Percentiles rank a stretch among this genome's conserved stretches.
Evolutionary conservation across 2,329 filamentous ascomycete species (phyloP).

Genomic region (Colletotrichum neosansevieriae): DNA sequence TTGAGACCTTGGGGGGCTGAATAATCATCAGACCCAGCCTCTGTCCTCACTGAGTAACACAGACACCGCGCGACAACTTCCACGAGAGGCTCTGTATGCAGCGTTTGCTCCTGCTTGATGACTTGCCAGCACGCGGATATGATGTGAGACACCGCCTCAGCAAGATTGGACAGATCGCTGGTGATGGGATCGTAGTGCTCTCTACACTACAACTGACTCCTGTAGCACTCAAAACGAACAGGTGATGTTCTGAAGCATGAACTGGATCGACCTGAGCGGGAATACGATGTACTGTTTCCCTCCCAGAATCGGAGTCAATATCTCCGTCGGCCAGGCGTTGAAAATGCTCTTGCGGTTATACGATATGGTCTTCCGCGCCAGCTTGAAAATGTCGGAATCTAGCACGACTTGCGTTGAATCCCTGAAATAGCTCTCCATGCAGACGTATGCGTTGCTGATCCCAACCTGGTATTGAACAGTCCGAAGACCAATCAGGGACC

Average conservation of each 20-base stretch:
- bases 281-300: background rate
- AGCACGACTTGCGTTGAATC: constrained; percentile 24
- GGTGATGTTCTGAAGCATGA: no score
- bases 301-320: background rate
- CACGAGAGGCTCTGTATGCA: background rate
- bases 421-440: background rate
- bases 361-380: background rate
- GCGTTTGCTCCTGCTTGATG: background rate
- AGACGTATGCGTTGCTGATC: constrained; percentile 7
- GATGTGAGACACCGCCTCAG: background rate
- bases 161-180: constrained; percentile 15
- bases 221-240: no score
- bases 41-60: background rate
- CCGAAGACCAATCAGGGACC: constrained; percentile 41
- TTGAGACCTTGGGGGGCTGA: background rate
- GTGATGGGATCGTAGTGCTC: background rate
- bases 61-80: background rate
- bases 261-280: no score
- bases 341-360: background rate
- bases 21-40: background rate
- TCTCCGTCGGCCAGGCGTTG: background rate
- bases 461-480: background rate
- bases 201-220: background rate
- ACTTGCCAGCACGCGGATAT: background rate
- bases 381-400: background rate